These are phyloP conservation scores for Calocera cornea DNA, from an alignment of 768 basidiomycete species.

Conservation along the genomic window DNA sequence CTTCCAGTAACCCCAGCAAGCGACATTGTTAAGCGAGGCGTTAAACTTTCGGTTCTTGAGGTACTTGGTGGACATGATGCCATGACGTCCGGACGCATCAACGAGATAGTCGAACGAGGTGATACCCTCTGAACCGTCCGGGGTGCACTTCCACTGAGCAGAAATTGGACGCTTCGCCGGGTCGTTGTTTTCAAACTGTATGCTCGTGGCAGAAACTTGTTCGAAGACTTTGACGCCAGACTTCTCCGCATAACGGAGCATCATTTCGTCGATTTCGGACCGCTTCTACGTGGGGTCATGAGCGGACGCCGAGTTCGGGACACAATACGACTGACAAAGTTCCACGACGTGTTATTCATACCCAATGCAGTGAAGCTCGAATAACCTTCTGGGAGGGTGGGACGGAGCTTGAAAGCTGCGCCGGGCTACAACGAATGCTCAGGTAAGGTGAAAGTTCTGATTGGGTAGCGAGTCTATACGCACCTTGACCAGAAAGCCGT, in stretches of 20 bases:
- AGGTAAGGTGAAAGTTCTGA: not conserved
- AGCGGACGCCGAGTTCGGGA: not conserved
- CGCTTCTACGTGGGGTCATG: constrained; percentile 24
- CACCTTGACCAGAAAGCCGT: constrained; percentile 40
- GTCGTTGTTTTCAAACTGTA: not conserved
- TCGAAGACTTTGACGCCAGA: constrained; percentile 9
- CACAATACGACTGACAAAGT: constrained; percentile 33
- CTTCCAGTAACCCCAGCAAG: constrained; percentile 42
- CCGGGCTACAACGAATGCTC: constrained; percentile 33
- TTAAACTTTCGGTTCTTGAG: constrained; percentile 27
- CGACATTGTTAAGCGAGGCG: constrained; percentile 24
- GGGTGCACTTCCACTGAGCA: constrained; percentile 26
- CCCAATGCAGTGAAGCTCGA: constrained; percentile 42
- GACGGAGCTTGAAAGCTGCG: constrained; percentile 45
- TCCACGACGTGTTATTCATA: constrained; percentile 41
- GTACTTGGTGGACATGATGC: constrained; percentile 29
- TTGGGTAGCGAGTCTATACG: not conserved
- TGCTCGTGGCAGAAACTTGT: constrained; percentile 3
- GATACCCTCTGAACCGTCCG: constrained; percentile 22
- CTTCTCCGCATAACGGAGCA: constrained; percentile 3
- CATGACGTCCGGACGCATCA: constrained; percentile 27
- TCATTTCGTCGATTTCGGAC: constrained; percentile 8
- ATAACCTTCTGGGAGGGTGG: constrained; percentile 45
- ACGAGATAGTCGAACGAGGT: constrained; percentile 28
- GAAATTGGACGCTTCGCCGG: constrained; percentile 25